Percentiles rank a stretch among this genome's conserved stretches.
phyloP scores from a whole-genome alignment of 73 alveolate species.

The Paramecium primaurelia region DNA sequence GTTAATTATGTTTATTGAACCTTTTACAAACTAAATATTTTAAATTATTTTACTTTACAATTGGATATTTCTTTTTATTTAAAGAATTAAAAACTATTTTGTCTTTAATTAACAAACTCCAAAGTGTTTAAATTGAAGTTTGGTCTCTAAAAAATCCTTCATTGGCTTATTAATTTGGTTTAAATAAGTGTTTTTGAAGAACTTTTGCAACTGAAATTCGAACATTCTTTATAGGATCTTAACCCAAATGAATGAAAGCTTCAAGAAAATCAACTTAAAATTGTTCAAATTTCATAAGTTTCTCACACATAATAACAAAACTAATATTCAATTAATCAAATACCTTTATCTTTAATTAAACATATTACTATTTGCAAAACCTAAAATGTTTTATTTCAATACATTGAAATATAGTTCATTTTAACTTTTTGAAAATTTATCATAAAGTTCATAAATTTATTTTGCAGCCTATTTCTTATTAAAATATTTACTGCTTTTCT shows the following conservation, averaged over 20 bases:
- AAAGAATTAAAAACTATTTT: neutral
- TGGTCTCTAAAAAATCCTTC: neutral
- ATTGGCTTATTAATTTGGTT: neutral
- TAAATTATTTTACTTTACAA: neutral
- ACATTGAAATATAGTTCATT: neutral
- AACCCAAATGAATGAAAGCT: neutral
- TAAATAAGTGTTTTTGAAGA: neutral
- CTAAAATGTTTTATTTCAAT: neutral
- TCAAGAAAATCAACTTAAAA: neutral
- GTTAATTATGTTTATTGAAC: neutral
- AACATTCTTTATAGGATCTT: slow-evolving; percentile 16
- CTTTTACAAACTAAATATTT: neutral
- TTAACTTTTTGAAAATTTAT: neutral
- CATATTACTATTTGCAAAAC: slow-evolving; percentile 35
- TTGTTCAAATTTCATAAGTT: neutral
- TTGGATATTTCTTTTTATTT: neutral
- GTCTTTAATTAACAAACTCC: neutral
- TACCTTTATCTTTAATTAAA: slow-evolving; percentile 57
- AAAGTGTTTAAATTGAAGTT: neutral
- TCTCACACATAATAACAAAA: slow-evolving; percentile 6
- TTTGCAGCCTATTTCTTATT: slow-evolving; percentile 5
- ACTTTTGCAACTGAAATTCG: slow-evolving; percentile 22
- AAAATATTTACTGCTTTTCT: slow-evolving; percentile 37
- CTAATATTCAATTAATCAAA: neutral
- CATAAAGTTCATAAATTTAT: slow-evolving; percentile 2